Percentiles rank a stretch among this genome's conserved stretches.
phyloP scores from a whole-genome alignment of 352 stramenopile genomes.

The Globisporangium apiculatum region DNA sequence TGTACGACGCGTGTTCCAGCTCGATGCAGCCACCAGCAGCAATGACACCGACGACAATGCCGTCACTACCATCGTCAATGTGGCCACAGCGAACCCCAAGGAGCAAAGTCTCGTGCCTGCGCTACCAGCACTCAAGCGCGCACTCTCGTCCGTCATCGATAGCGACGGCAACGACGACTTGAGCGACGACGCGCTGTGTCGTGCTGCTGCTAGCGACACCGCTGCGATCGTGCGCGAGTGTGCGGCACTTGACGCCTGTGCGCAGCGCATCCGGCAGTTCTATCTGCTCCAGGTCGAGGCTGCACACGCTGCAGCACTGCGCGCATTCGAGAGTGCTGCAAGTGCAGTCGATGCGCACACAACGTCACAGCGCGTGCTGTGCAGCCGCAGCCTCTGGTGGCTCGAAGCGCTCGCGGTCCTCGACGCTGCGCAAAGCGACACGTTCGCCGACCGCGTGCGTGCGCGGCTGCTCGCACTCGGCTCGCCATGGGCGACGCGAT shows the following conservation, averaged over 20 bases:
- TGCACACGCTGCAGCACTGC: conserved; percentile 18
- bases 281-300: conserved; percentile 42
- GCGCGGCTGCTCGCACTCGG: conserved; percentile 32
- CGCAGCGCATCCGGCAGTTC: conserved; percentile 25
- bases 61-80: not conserved
- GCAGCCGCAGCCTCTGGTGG: conserved; percentile 39
- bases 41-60: not conserved
- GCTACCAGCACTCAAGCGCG: conserved; percentile 21
- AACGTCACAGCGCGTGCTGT: conserved; percentile 21
- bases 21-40: not conserved
- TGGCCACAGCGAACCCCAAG: conserved; percentile 24
- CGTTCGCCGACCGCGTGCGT: conserved; percentile 36
- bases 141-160: conserved; percentile 11
- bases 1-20: conserved; percentile 16
- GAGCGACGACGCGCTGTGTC: not conserved
- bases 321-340: conserved; percentile 12
- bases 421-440: conserved; percentile 15
- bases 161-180: conserved; percentile 3
- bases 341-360: conserved; percentile 8
- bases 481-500: conserved; percentile 37
- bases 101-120: conserved; percentile 37
- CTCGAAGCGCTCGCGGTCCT: conserved; percentile 29
- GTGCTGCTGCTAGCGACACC: not conserved
- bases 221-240: conserved; percentile 31
- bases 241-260: conserved; percentile 22